These are phyloP conservation scores for Claviceps pazoutovae DNA, from an alignment of 2,329 filamentous ascomycete genomes.

Conservation along the genomic window DNA sequence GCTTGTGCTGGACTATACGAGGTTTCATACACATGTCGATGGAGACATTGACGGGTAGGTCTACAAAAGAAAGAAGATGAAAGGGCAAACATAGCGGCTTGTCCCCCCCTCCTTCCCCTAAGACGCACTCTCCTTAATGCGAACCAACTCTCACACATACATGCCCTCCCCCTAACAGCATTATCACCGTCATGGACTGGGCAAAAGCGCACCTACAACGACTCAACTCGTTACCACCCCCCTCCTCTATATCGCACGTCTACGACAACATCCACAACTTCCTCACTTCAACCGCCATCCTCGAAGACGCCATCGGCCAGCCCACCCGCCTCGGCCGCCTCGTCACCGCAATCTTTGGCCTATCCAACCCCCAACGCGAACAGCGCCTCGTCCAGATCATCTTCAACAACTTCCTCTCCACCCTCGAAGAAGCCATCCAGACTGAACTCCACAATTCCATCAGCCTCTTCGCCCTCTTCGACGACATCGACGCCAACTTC, in stretches of 20 bases:
- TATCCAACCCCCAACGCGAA: conserved; percentile 68
- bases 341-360: conserved; percentile 62
- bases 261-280: conserved; percentile 76
- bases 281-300: conserved; percentile 48
- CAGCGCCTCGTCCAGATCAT: conserved; percentile 70
- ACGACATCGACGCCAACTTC: conserved; percentile 81
- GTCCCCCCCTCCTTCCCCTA: neutral
- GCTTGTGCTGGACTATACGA: conserved; percentile 71
- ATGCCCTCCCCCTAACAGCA: conserved; percentile 31
- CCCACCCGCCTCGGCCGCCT: conserved; percentile 57
- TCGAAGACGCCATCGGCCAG: conserved; percentile 37
- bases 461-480: conserved; percentile 76
- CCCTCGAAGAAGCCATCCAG: conserved; percentile 80
- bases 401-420: conserved; percentile 68
- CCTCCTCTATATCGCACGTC: conserved; percentile 46
- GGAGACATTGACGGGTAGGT: conserved; percentile 72
- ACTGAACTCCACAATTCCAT: conserved; percentile 71
- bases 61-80: neutral
- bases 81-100: neutral
- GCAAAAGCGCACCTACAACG: conserved; percentile 70
- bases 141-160: too few species aligned
- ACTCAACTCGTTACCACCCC: conserved; percentile 46
- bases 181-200: conserved; percentile 94
- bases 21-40: conserved; percentile 87
- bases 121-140: too few species aligned